Conservation (phyloP, 1,284 basidiomycete species). For the Mycena citricolor region DNA sequence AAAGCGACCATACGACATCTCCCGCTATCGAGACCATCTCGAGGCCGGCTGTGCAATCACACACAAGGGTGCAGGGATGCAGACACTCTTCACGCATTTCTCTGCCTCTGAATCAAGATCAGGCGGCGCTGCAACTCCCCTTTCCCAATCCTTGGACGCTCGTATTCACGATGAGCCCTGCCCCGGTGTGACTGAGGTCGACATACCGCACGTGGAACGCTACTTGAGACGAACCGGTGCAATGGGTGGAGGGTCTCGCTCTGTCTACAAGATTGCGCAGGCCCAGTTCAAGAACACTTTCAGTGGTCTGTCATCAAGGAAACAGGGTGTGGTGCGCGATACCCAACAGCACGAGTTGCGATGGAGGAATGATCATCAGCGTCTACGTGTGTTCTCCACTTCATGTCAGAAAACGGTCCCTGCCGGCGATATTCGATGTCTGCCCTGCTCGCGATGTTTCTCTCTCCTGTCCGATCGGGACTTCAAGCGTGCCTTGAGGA, state of each 20-base stretch:
- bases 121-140: too few relatives aligned
- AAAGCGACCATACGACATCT: not conserved
- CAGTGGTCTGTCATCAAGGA: not conserved
- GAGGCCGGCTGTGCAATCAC: not conserved
- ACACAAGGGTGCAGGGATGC: not conserved
- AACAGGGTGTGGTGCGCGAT: conserved; percentile 1
- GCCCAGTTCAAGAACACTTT: conserved; percentile 3
- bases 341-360: conserved; percentile 3
- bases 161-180: conserved; percentile 5
- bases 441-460: conserved; percentile 3
- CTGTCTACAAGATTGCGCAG: conserved; percentile 9
- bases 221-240: conserved; percentile 3
- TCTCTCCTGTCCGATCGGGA: not conserved
- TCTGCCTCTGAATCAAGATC: too few relatives aligned
- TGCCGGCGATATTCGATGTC: not conserved
- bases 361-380: conserved; percentile 6
- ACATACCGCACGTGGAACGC: not conserved
- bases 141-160: too few relatives aligned
- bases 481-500: conserved; percentile 5
- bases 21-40: not conserved
- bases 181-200: conserved; percentile 3
- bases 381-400: conserved; percentile 3
- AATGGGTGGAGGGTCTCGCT: conserved; percentile 4
- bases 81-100: too few relatives aligned
- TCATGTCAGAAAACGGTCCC: conserved; percentile 1